Evolutionary conservation across 345 rosid species (phyloP).

Genomic region (Euphorbia peplus): DNA sequence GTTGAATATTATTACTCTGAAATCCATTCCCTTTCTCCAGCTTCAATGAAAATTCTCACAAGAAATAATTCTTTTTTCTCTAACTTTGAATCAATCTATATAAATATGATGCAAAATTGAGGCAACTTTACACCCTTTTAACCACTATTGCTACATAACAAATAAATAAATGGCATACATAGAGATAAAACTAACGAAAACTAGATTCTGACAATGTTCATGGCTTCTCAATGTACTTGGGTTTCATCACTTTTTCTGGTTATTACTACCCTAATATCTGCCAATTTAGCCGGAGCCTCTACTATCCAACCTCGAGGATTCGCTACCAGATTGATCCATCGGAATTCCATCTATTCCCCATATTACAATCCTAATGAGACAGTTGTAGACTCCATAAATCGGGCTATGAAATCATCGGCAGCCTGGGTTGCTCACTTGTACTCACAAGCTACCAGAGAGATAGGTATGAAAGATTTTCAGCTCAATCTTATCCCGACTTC

Average conservation of each 20-base stretch:
- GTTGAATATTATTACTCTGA: neutral
- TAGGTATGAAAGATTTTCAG: conserved; percentile 23
- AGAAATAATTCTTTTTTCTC: neutral
- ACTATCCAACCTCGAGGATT: neutral
- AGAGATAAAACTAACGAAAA: neutral
- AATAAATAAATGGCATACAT: neutral
- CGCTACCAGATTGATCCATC: conserved; percentile 28
- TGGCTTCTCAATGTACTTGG: neutral
- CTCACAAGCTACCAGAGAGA: conserved; percentile 13
- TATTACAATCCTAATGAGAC: conserved; percentile 23
- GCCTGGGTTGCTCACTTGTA: conserved; percentile 30
- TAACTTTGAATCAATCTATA: neutral
- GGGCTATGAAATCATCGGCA: conserved; percentile 25
- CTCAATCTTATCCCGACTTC: conserved; percentile 29
- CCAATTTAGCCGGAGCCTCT: neutral
- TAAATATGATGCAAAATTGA: neutral
- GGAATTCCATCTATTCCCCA: conserved; percentile 31
- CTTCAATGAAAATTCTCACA: neutral
- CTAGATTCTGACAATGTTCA: neutral
- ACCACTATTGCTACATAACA: neutral
- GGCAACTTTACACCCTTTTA: conserved; percentile 1
- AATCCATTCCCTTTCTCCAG: conserved; percentile 3
- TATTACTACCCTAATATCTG: neutral
- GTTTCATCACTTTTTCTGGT: neutral
- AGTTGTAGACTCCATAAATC: conserved; percentile 18